Base-by-base conservation (phyloP, 169 alveolate genomes). In the Plasmodium knowlesi region DNA sequence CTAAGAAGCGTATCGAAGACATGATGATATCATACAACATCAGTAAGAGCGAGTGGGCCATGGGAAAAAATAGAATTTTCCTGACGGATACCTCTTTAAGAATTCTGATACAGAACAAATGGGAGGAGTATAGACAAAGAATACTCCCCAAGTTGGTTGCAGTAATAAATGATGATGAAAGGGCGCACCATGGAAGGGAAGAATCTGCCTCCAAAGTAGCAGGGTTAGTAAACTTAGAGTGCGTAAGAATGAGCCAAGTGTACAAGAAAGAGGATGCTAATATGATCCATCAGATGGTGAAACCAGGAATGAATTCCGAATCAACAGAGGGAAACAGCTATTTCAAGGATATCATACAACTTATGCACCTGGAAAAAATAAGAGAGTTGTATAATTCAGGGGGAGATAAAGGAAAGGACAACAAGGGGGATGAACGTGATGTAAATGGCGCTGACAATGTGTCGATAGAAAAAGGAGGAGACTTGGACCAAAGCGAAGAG, bases 31-130 rank as follows among this genome's bases (percentile, higher is more conserved):
- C 14, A 10, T 12, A 32, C 28, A 43, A 82, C 30, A 82, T 82
- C 67, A 72, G 83, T 10, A 28, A 25, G 53, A 84, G 76, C 37
- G 76, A 84, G 19, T 84, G 92, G 92, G 16, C 32, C 22, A 39
- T 71, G 28, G 92, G 92, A 71, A 8, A 14, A 12, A 84, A 71
- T 50, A 22, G 41, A 34, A 14, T 84, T n/a, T 84, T 84, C 34
- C 46, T 84, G 4, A 84, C 39, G 1, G 92, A 84, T 1, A 6
- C 9, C 9, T 34, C 67, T 34, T 12, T 84, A 46, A 84, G 37
- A 19, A 41, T 71, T 71, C 43, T 84, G 16, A 28, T 84, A 10
- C 19, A 43, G 34, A 14, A 10, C 0, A 82, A 28, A 12, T 30
- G 57, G 22, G 43, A 32, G 14, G 32, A 82, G 22, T 82, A 25